These are phyloP conservation scores for Talaromyces stipitatus DNA, from an alignment of 495 filamentous ascomycete genomes.

Conservation along the genomic window DNA sequence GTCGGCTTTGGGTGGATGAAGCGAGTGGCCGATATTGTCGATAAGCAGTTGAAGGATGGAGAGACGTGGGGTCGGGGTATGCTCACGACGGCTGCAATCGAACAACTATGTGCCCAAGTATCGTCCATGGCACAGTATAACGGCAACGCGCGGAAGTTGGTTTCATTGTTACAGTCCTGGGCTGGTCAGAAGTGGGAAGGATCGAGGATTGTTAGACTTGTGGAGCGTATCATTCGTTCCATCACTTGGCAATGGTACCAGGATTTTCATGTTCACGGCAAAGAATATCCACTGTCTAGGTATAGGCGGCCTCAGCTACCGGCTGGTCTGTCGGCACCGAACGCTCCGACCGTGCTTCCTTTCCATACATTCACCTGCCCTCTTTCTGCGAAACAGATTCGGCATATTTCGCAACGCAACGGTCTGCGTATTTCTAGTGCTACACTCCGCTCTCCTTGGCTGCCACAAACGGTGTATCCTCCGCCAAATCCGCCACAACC, in stretches of 20 bases:
- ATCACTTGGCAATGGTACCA: slow-evolving; percentile 84
- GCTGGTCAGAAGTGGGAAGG: slow-evolving; percentile 78
- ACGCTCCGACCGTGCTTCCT: slow-evolving; percentile 91
- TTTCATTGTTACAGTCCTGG: slow-evolving; percentile 56
- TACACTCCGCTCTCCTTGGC: slow-evolving; percentile 78
- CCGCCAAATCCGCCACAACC: slow-evolving; percentile 79
- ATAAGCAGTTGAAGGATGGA: slow-evolving; percentile 82
- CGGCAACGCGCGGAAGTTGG: slow-evolving; percentile 28
- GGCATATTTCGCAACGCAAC: slow-evolving; percentile 92
- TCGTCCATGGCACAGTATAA: slow-evolving; percentile 25
- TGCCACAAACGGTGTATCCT: slow-evolving; percentile 70
- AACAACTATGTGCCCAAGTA: slow-evolving; percentile 43
- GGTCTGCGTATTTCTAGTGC: slow-evolving; percentile 87
- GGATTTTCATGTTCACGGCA: slow-evolving; percentile 63
- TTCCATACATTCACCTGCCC: slow-evolving; percentile 99
- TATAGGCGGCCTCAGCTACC: slow-evolving; percentile 77
- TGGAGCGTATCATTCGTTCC: slow-evolving; percentile 74
- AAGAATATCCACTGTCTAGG: slow-evolving; percentile 45
- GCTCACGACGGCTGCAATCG: slow-evolving; percentile 48
- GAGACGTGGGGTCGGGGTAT: slow-evolving; percentile 77
- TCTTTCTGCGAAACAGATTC: slow-evolving; percentile 85
- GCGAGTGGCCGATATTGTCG: slow-evolving; percentile 90
- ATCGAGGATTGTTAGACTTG: slow-evolving; percentile 70
- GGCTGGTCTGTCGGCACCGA: slow-evolving; percentile 65
- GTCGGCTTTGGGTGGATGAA: slow-evolving; percentile 79